Evolutionary conservation across 495 filamentous ascomycete genomes (phyloP), one percentile per base, ranked within the genome.

Genomic region (Hapsidospora chrysogenum): DNA sequence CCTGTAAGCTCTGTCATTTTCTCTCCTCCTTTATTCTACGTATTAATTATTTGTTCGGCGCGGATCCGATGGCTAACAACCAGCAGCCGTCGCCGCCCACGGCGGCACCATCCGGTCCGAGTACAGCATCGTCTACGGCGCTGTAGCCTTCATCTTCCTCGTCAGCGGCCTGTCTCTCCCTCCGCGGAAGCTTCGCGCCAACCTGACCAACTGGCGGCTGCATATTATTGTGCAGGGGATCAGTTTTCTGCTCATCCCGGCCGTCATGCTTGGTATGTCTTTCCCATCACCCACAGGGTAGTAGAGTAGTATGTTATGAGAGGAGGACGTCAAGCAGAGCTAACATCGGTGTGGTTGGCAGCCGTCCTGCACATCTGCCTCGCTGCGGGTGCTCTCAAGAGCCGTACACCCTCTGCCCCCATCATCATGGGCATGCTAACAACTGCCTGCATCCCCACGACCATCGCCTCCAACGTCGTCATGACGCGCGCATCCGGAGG

Each of bases 381-480:
- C 14, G 63, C 51, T 13, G 60, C 58, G 3, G 63, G 65, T 34
- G 53, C 52, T 4, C 35, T 53, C 20, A 43, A 32, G 36, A 50
- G 42, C 0, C 55, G 48, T 0, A 48, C 49, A 9, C 60, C 68
- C 38, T 59, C 68, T 35, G 54, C 57, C 7, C 63, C 63, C 32
- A 56, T 72, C 34, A 42, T 72, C 38, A 60, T 66, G 2, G 67
- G 66, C 14, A 69, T 70, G 48, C 56, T 70, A 10, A 56, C 68
- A 17, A 58, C 63, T 9, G 54, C 62, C n/a, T 70, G 65, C 43
- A 68, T 69, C n/a, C 67, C 64, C 8, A 72, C 67, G 5, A 72
- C 66, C 4, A 64, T 72, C 36, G 67, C 67, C 4, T 70, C 65
- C 38, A 72, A 72, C 48, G 64, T 72, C 22, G 64, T 72, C 3